Evolutionary conservation across 208 protist species (phyloP).

Genomic region (Phytomonas sp.): DNA sequence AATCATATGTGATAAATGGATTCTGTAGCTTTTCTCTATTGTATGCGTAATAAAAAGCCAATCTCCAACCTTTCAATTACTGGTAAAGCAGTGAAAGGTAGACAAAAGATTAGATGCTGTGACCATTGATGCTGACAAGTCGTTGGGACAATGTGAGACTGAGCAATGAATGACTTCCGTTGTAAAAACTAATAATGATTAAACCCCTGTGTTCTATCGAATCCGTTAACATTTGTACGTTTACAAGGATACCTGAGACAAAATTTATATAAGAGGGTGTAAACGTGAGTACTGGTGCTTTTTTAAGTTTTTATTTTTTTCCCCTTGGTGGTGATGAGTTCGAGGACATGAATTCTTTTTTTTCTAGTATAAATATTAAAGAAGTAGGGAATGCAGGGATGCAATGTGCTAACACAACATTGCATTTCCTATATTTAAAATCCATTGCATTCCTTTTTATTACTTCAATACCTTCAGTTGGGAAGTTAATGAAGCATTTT

Average conservation of each 20-base stretch:
- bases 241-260: background rate
- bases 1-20: background rate
- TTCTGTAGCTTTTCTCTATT: background rate
- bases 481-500: background rate
- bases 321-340: background rate
- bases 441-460: slow-evolving; percentile 5
- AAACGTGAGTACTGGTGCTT: background rate
- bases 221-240: background rate
- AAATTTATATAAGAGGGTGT: background rate
- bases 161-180: background rate
- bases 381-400: background rate
- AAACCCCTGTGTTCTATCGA: background rate
- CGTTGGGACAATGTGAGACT: background rate
- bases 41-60: background rate
- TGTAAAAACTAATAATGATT: background rate
- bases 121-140: background rate
- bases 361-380: background rate
- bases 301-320: background rate
- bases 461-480: background rate
- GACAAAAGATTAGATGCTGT: background rate
- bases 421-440: background rate
- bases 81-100: background rate
- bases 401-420: background rate
- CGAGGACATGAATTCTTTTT: background rate
- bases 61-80: background rate